phyloP scores from a whole-genome alignment of 768 basidiomycete species.

The Wakefieldia striispora region DNA sequence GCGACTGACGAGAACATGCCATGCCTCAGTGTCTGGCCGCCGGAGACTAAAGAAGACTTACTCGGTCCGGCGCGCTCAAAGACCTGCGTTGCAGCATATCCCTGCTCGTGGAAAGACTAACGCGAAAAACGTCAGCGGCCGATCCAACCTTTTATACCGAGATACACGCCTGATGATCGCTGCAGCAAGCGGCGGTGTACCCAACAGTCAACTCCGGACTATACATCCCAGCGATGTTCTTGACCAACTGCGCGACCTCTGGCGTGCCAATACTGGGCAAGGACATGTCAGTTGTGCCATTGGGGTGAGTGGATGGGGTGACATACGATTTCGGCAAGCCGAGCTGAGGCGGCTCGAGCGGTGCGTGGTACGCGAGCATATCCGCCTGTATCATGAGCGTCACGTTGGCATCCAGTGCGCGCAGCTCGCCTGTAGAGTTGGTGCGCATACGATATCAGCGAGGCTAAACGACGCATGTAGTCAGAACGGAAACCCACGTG shows the following conservation, averaged over 20 bases:
- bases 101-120: constrained; percentile 77
- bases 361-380: constrained; percentile 84
- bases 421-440: constrained; percentile 50
- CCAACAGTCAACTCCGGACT: constrained; percentile 77
- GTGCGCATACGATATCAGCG: too few relatives aligned
- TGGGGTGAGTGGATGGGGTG: background rate
- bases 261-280: constrained; percentile 68
- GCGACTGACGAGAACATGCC: constrained; percentile 47
- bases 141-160: too few relatives aligned
- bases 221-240: constrained; percentile 75
- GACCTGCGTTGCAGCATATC: constrained; percentile 83
- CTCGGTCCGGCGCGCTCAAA: constrained; percentile 84
- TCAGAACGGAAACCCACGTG: constrained; percentile 49
- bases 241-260: constrained; percentile 71
- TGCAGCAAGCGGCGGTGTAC: constrained; percentile 78
- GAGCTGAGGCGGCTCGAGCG: constrained; percentile 78
- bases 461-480: background rate
- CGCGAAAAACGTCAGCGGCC: background rate
- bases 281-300: background rate
- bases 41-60: constrained; percentile 26
- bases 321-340: constrained; percentile 72
- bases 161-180: constrained; percentile 73
- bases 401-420: constrained; percentile 57
- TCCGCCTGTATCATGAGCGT: constrained; percentile 89
- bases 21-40: background rate